Evolutionary conservation across 2,329 filamentous ascomycete species (phyloP).

Genomic region (Acrocalymma vagum): DNA sequence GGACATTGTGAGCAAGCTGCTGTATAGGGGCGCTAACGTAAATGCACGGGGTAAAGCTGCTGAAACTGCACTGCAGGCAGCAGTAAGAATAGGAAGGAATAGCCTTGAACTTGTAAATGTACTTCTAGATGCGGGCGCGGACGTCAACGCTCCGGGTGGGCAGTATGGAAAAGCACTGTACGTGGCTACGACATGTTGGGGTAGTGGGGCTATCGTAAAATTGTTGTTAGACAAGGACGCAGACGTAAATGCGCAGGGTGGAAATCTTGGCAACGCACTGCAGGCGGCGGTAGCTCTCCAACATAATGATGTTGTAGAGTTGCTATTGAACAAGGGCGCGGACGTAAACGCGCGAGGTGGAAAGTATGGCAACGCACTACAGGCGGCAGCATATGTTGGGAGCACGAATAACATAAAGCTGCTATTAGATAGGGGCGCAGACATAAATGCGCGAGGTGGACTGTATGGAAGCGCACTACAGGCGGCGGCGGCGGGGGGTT

Average conservation of each 20-base stretch:
- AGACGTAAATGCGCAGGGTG: slow-evolving; percentile 3
- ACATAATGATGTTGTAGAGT: not conserved
- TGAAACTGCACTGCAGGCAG: too few species aligned
- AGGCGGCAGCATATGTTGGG: not conserved
- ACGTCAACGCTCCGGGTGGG: slow-evolving; percentile 1
- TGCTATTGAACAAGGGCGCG: slow-evolving; percentile 1
- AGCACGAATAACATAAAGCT: too few species aligned
- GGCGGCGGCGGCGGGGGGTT: too few species aligned
- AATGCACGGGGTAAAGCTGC: too few species aligned
- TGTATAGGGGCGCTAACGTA: too few species aligned
- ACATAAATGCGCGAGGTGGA: too few species aligned
- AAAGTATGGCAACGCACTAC: not conserved
- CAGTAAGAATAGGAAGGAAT: too few species aligned
- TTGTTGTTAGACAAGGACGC: slow-evolving; percentile 4
- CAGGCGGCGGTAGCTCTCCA: slow-evolving; percentile 1
- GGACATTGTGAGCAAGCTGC: too few species aligned
- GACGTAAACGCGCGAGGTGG: slow-evolving; percentile 1
- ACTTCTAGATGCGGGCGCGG: not conserved
- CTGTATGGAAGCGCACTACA: too few species aligned
- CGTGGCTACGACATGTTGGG: not conserved
- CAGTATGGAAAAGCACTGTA: not conserved
- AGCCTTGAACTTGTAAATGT: slow-evolving; percentile 1
- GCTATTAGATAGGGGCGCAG: too few species aligned
- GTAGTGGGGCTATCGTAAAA: not conserved
- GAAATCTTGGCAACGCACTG: slow-evolving; percentile 1